Conservation (phyloP, 306 rosid species). For the Astragalus membranaceus region DNA sequence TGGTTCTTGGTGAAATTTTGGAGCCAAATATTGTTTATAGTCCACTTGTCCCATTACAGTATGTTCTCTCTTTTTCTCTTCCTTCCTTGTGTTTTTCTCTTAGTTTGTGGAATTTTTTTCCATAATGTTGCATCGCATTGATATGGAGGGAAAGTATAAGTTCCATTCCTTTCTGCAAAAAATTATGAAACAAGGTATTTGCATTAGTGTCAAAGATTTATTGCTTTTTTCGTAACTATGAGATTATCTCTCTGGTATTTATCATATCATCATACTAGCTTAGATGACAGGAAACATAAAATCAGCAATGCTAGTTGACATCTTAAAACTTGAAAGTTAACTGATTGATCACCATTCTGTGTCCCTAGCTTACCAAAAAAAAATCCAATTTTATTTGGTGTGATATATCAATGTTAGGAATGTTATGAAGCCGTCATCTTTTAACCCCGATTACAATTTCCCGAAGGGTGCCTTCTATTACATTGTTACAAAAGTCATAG, state of each 20-base stretch:
- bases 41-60: constrained; percentile 94
- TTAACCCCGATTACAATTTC: neutral
- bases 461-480: neutral
- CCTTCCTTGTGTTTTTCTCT: neutral
- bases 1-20: constrained; percentile 92
- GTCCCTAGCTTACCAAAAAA: neutral
- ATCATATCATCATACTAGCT: neutral
- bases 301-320: neutral
- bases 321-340: neutral
- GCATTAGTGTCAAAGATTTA: neutral
- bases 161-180: neutral
- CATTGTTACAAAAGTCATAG: neutral
- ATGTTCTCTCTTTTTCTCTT: constrained; percentile 36
- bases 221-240: neutral
- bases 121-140: neutral
- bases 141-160: constrained; percentile 3
- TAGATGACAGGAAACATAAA: neutral
- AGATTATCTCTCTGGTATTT: neutral
- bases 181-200: constrained; percentile 2
- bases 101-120: neutral
- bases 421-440: neutral
- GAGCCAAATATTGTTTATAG: constrained; percentile 89
- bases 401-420: neutral
- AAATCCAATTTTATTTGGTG: neutral
- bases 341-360: neutral